Evolutionary conservation across 192 early-diverging fungal genomes (phyloP).

Genomic region (Powellomyces hirtus): DNA sequence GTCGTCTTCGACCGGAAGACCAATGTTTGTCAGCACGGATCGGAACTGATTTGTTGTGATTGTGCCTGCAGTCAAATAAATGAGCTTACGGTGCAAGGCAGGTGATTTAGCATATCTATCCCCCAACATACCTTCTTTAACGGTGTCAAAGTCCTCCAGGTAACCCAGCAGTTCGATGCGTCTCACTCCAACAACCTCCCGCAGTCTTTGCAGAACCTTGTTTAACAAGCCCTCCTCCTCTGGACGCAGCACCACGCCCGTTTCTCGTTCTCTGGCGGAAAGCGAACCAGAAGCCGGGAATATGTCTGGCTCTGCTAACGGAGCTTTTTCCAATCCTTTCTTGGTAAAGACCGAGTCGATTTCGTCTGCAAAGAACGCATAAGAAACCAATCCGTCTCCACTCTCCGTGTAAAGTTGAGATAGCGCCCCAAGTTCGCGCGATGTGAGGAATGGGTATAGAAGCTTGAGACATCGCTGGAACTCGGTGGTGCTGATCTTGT

Average conservation of each 20-base stretch:
- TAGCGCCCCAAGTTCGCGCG: background rate
- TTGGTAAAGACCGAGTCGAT: conserved; percentile 56
- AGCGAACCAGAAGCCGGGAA: conserved; percentile 24
- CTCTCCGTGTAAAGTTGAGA: background rate
- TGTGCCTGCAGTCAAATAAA: conserved; percentile 34
- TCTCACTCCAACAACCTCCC: conserved; percentile 26
- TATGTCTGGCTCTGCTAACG: conserved; percentile 36
- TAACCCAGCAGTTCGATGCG: conserved; percentile 44
- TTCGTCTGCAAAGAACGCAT: conserved; percentile 44
- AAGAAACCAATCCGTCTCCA: background rate
- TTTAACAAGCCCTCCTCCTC: conserved; percentile 36
- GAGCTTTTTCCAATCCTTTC: conserved; percentile 43
- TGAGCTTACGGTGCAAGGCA: background rate
- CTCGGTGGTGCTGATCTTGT: conserved; percentile 46
- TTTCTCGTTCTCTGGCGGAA: conserved; percentile 10
- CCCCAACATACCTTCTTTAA: conserved; percentile 57
- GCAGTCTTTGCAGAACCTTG: conserved; percentile 31
- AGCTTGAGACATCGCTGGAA: conserved; percentile 51
- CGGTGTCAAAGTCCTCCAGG: conserved; percentile 55
- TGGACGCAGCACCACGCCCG: background rate
- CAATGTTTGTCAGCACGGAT: conserved; percentile 40
- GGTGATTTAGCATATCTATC: background rate
- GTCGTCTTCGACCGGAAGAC: conserved; percentile 40
- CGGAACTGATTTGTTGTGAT: conserved; percentile 54
- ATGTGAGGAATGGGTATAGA: conserved; percentile 38